Base-by-base conservation (phyloP, 148 eudicot genomes). In the Arctostaphylos glauca region DNA sequence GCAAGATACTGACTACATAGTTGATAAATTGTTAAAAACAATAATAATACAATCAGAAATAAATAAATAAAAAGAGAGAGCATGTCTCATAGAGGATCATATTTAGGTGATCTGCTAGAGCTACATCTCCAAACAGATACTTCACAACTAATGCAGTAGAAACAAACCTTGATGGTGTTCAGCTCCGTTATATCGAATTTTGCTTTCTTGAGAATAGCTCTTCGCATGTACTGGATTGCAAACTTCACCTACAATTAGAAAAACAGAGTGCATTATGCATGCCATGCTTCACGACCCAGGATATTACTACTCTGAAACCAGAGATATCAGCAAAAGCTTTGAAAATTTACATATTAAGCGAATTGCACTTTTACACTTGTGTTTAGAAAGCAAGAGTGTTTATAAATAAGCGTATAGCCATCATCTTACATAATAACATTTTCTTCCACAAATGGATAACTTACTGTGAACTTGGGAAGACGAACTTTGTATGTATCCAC, bases 221-320 rank as follows among this genome's bases (percentile, higher is more conserved):
- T 94, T 77, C 97, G 87, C 99, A 96, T 96, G 84, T 91, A 96
- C 76, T 96, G 99, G 86, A 96, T 96, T 48, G 99, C 99, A 89
- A 94, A 96, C 88, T 96, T 96, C 76, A 96, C 94, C 99, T 96
- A 21, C 81, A 81, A 31, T 15, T 12, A 49, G 73, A 38, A 76
- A 55, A 76, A 23, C 6, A 74, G 19, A 71, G 83, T 41, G 64
- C 18, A 53, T 62, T 23, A 38, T 0, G 21, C 48, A 8, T 58
- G 14, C 77, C 25, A 80, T 5, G 72, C 62, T 41, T 60, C 21
- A 78, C 43, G 19, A 16, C 18, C 21, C 50, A 50, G 56, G 31
- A 3, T 41, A 77, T 66, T 2, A 64, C 74, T 78, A 49, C 64
- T 41, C 41, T 49, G 56, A 52, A 79, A 79, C 81, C 14, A 52